Conservation (phyloP, 129 eudicot species). For the Cynara cardunculus region DNA sequence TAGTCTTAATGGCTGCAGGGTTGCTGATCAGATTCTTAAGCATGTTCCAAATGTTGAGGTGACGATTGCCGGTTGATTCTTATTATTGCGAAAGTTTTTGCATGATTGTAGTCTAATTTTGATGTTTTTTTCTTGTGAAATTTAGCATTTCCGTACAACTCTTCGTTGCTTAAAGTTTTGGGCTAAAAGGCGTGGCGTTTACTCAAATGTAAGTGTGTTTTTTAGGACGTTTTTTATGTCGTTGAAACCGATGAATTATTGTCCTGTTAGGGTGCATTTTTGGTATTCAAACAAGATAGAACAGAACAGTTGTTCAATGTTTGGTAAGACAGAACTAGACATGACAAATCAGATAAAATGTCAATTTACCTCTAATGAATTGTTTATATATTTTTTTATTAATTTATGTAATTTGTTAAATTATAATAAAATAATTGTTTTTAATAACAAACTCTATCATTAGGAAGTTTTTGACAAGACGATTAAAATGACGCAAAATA, state of each 20-base stretch:
- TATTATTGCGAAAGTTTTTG: neutral
- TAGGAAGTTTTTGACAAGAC: too few relatives aligned
- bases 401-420: too few relatives aligned
- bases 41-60: conserved; percentile 87
- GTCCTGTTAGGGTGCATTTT: neutral
- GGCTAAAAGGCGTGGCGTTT: conserved; percentile 92
- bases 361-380: too few relatives aligned
- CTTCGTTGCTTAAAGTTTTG: conserved; percentile 87
- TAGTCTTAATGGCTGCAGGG: conserved; percentile 82
- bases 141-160: conserved; percentile 74
- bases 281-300: neutral
- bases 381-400: too few relatives aligned
- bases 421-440: too few relatives aligned
- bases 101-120: neutral
- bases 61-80: neutral
- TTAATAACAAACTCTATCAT: too few relatives aligned
- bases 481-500: too few relatives aligned
- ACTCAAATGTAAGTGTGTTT: conserved; percentile 68
- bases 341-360: too few relatives aligned
- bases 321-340: too few relatives aligned
- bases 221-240: neutral
- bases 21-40: conserved; percentile 88
- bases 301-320: too few relatives aligned
- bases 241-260: neutral
- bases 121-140: neutral